phyloP scores from a whole-genome alignment of 2,329 filamentous ascomycete genomes.

The Sporothrix inflata region DNA sequence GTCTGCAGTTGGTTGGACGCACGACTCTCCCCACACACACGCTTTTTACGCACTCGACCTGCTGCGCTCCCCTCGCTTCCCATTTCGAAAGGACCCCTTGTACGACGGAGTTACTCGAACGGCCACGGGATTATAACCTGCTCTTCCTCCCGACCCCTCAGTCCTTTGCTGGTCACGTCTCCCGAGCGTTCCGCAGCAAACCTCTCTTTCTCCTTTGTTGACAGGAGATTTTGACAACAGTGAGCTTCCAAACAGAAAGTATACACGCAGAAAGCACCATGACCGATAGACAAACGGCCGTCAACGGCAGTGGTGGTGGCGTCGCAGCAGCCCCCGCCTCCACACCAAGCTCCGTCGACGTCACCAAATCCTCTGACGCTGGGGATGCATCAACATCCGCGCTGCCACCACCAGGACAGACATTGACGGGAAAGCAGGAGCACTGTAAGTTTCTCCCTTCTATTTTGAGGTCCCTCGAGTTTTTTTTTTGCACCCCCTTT shows the following conservation, averaged over 20 bases:
- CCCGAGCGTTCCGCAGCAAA: slow-evolving; percentile 5
- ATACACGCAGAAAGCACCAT: not conserved
- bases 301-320: not conserved
- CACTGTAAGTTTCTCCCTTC: no score
- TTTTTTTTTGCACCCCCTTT: no score
- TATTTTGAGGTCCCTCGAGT: no score
- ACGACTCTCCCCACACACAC: not conserved
- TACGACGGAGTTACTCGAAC: slow-evolving; percentile 6
- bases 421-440: slow-evolving; percentile 92
- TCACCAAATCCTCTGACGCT: slow-evolving; percentile 24
- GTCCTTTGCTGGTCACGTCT: not conserved
- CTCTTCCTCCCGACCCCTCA: slow-evolving; percentile 14
- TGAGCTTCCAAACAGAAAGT: not conserved
- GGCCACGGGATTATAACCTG: not conserved
- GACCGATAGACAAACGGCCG: not conserved
- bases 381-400: slow-evolving; percentile 30
- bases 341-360: slow-evolving; percentile 25
- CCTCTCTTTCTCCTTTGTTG: not conserved
- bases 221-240: not conserved
- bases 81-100: not conserved
- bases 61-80: not conserved
- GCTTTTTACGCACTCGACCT: not conserved
- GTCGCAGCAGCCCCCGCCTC: not conserved
- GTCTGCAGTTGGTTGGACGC: not conserved
- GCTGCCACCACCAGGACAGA: slow-evolving; percentile 48